Evolutionary conservation across 495 filamentous ascomycete species (phyloP), one percentile per base, ranked within the genome.

Genomic region (Lasiosphaeris hirsuta): DNA sequence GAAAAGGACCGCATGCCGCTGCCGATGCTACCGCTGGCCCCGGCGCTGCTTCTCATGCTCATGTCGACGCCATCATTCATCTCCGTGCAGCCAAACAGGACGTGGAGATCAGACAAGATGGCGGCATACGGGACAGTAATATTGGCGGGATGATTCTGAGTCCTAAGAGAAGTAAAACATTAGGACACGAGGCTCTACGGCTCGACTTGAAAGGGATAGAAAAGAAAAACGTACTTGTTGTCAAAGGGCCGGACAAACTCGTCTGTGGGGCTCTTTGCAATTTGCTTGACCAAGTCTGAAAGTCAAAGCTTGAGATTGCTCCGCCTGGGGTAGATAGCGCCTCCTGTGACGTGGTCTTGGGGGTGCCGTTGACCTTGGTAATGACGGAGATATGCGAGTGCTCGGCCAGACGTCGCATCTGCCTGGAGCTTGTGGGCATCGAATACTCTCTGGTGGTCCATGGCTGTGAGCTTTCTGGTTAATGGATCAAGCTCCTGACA

Each of bases 61-160:
- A 6, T 47, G 36, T 52, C 9, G 17, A 30, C 13, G 50, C n/a
- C 19, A 40, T 37, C 50, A 52, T 52, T 37, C 14, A 23, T 52
- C 11, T 40, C 13, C 35, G 10, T 19, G 13, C 19, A 13, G 34
- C 50, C 15, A 40, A 5, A 23, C 10, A 10, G 14, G 35, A 4
- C n/a, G 35, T 38, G 50, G 11, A 15, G 50, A 30, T n/a, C 18
- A n/a, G 34, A 40, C 6, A 52, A 15, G 50, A 52, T 52, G 50
- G 50, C 23, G 35, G 50, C 19, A 41, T 52, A 52, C 50, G 50
- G 36, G 50, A 41, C 41, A 37, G 50, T 52, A n/a, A 52, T 52
- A 19, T 52, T 40, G 17, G 30, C 50, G 17, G 50, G 34, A 52
- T 34, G 33, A 15, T 37, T 52, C 7, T 19, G 14, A 19, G 5